Evolutionary conservation across 176 grass and related monocot genomes (phyloP).

Genomic region (Hyparrhenia diplandra): DNA sequence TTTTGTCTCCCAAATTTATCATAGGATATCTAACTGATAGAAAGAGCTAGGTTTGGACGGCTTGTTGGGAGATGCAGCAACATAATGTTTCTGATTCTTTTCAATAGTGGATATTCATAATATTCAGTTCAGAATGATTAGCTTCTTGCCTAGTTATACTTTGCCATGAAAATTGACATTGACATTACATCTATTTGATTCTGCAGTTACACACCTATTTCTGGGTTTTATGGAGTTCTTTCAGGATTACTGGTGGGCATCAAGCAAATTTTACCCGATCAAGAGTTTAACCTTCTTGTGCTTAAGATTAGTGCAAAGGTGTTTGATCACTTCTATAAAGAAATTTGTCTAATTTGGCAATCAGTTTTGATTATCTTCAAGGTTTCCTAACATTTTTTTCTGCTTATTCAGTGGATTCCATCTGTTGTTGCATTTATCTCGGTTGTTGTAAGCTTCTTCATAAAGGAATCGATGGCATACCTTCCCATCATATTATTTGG

Average conservation of each 20-base stretch:
- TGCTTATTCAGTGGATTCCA: conserved; percentile 58
- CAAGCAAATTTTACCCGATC: conserved; percentile 89
- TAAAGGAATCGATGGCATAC: conserved; percentile 52
- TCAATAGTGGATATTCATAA: background rate
- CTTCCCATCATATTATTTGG: conserved; percentile 72
- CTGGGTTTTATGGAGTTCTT: conserved; percentile 84
- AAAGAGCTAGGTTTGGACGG: background rate
- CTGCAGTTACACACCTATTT: conserved; percentile 70
- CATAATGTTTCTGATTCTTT: background rate
- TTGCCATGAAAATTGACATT: conserved; percentile 13
- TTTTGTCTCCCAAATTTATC: background rate
- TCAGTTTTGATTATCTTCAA: background rate
- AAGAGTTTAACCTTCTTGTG: conserved; percentile 50
- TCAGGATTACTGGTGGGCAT: conserved; percentile 79
- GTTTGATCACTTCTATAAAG: background rate
- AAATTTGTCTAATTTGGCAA: background rate
- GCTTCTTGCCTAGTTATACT: background rate
- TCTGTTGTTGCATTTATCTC: conserved; percentile 51
- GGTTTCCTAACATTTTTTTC: conserved; percentile 6
- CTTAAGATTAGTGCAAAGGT: conserved; percentile 84
- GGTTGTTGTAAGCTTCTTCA: conserved; percentile 51
- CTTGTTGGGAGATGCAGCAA: conserved; percentile 6
- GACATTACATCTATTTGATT: background rate
- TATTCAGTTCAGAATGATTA: background rate
- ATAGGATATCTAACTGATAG: background rate